These are phyloP conservation scores for Capsella bursapastoris DNA, from an alignment of 345 rosid species.

Conservation along the genomic window DNA sequence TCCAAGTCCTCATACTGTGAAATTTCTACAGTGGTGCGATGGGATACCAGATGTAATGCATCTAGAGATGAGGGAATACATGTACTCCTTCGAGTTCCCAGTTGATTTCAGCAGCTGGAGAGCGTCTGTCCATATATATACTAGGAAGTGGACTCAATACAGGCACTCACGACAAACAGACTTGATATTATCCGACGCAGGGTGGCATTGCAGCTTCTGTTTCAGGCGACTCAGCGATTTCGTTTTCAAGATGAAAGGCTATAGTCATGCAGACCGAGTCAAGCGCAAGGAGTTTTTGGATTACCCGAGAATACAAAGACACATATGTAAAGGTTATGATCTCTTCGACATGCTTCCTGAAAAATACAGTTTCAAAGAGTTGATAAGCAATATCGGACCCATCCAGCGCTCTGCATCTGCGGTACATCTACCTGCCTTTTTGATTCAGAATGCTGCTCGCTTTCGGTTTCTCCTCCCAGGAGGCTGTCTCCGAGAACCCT, in stretches of 20 bases:
- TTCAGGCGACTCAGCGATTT: slow-evolving; percentile 65
- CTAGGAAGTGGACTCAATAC: slow-evolving; percentile 55
- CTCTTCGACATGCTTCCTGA: slow-evolving; percentile 93
- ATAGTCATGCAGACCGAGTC: slow-evolving; percentile 94
- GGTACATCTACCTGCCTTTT: slow-evolving; percentile 83
- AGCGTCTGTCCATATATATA: slow-evolving; percentile 60
- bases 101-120: slow-evolving; percentile 94
- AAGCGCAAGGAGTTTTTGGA: slow-evolving; percentile 53
- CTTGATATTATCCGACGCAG: slow-evolving; percentile 76
- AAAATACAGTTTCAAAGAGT: slow-evolving; percentile 71
- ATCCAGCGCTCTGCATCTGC: slow-evolving; percentile 82
- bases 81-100: slow-evolving; percentile 91
- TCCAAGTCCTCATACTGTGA: slow-evolving; percentile 83
- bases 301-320: slow-evolving; percentile 63
- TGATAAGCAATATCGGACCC: slow-evolving; percentile 86
- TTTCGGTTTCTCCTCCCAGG: slow-evolving; percentile 91
- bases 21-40: slow-evolving; percentile 80
- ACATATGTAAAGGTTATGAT: slow-evolving; percentile 73
- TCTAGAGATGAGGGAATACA: slow-evolving; percentile 74
- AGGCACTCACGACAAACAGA: slow-evolving; percentile 77
- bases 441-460: slow-evolving; percentile 77
- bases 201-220: slow-evolving; percentile 98
- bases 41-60: slow-evolving; percentile 72
- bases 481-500: slow-evolving; percentile 61
- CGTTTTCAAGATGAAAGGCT: slow-evolving; percentile 89